Percentiles rank a stretch among this genome's conserved stretches.
phyloP scores from a whole-genome alignment of 169 alveolate species.

The Eimeria praecox region DNA sequence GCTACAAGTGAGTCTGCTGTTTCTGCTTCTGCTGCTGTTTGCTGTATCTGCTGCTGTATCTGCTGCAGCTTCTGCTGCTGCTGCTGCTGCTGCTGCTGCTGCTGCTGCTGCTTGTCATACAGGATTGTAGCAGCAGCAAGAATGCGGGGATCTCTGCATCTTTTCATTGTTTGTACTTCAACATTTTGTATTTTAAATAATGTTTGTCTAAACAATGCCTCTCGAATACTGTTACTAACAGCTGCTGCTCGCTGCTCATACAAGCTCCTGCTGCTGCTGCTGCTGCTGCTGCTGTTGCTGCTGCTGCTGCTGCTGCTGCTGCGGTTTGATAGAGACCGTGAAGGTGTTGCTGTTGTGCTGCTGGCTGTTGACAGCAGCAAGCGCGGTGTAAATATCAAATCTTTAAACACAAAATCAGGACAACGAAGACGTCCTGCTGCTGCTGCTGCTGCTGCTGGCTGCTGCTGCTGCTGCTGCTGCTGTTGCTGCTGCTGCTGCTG shows the following conservation, averaged over 20 bases:
- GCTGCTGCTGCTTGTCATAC: constrained; percentile 39
- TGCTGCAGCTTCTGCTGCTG: not conserved
- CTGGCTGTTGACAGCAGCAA: constrained; percentile 9
- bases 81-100: too few relatives aligned
- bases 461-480: not conserved
- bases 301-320: constrained; percentile 12
- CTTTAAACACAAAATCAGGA: not conserved
- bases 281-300: not conserved
- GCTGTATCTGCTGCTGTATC: too few relatives aligned
- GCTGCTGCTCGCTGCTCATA: constrained; percentile 44
- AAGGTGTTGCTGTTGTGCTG: not conserved
- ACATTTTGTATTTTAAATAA: constrained; percentile 60
- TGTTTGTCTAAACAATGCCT: constrained; percentile 49
- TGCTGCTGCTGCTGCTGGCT: constrained; percentile 54
- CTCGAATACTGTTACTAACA: constrained; percentile 25
- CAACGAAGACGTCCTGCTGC: not conserved
- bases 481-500: constrained; percentile 57
- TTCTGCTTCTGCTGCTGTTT: too few relatives aligned
- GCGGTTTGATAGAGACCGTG: not conserved
- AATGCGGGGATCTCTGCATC: constrained; percentile 49
- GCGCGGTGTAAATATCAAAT: not conserved
- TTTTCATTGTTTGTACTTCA: constrained; percentile 22
- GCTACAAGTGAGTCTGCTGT: not conserved
- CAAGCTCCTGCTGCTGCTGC: constrained; percentile 46
- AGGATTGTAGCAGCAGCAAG: constrained; percentile 11